A percentile compares a stretch with the other conserved stretches of the same genome.
Evolutionary conservation across 192 early-diverging fungal genomes (phyloP).

Genomic region (Podila verticillata): DNA sequence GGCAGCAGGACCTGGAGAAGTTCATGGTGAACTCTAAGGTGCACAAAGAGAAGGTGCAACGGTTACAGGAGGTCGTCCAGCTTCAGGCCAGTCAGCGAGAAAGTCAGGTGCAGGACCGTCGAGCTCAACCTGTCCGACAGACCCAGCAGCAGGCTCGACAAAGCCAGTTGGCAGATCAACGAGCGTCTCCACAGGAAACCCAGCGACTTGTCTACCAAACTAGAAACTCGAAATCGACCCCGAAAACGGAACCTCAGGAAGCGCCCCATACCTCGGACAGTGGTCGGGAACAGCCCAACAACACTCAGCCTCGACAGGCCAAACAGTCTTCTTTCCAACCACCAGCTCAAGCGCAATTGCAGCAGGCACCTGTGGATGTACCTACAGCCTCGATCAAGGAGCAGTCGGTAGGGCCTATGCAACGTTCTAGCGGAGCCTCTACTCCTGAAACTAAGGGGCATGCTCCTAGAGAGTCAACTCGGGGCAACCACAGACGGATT

Average conservation of each 20-base stretch:
- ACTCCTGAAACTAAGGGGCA: not conserved
- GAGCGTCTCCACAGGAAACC: constrained; percentile 5
- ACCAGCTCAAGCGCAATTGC: not conserved
- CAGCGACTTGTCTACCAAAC: not conserved
- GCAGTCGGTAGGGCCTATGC: not conserved
- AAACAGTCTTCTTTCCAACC: not conserved
- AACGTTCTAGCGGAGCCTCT: not conserved
- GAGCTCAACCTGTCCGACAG: constrained; percentile 36
- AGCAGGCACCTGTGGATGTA: not conserved
- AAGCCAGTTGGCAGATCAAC: constrained; percentile 18
- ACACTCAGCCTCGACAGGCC: not conserved
- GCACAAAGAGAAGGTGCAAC: constrained; percentile 19
- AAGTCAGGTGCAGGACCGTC: constrained; percentile 29
- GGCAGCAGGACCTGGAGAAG: constrained; percentile 24
- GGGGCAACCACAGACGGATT: constrained; percentile 29
- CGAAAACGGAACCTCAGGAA: not conserved
- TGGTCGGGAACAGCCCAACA: not conserved
- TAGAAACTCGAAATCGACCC: not conserved
- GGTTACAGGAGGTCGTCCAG: constrained; percentile 19
- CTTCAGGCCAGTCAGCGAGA: constrained; percentile 9
- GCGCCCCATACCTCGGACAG: not conserved
- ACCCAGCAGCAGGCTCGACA: constrained; percentile 39
- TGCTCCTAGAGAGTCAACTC: not conserved
- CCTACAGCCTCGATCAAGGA: not conserved
- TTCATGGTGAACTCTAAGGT: constrained; percentile 30